Percentiles rank a stretch among this genome's conserved stretches.
These are phyloP conservation scores for Mortierella sp. DNA, from an alignment of 371 early-diverging fungal species.

Conservation along the genomic window DNA sequence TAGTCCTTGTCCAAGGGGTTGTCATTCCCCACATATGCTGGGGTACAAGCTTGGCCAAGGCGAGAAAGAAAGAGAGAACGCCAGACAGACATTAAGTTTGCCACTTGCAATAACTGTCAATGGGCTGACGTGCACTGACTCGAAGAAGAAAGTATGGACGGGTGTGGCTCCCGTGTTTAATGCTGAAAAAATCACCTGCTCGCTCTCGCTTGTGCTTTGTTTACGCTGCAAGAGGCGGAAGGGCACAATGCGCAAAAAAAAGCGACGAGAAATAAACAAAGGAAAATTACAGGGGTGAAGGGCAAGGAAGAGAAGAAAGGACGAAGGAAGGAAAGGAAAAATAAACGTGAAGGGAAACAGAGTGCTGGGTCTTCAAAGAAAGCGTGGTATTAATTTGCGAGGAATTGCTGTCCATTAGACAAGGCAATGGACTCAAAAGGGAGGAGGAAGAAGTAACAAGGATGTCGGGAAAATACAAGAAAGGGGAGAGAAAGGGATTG, in stretches of 20 bases:
- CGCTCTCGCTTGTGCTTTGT: not conserved
- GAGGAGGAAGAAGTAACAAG: no score
- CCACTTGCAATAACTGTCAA: not conserved
- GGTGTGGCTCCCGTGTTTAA: not conserved
- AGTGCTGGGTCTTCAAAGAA: not conserved
- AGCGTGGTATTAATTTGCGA: constrained; percentile 7
- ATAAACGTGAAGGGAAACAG: not conserved
- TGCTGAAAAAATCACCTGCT: not conserved
- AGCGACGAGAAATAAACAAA: not conserved
- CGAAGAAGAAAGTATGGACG: no score
- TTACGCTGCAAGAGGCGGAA: not conserved
- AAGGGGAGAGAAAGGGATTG: not conserved
- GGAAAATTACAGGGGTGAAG: not conserved
- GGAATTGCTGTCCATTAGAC: not conserved
- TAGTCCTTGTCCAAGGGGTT: not conserved
- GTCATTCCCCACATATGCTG: not conserved
- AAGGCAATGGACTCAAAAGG: not conserved
- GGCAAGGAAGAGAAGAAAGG: not conserved
- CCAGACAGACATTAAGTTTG: not conserved
- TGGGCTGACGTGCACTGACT: constrained; percentile 6
- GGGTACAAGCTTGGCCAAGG: not conserved
- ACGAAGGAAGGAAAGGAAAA: not conserved
- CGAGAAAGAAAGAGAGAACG: not conserved
- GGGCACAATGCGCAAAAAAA: constrained; percentile 8
- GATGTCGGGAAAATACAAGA: not conserved